Conservation (phyloP, 139 green algal genomes). For the Astrephomene gubernaculifera region DNA sequence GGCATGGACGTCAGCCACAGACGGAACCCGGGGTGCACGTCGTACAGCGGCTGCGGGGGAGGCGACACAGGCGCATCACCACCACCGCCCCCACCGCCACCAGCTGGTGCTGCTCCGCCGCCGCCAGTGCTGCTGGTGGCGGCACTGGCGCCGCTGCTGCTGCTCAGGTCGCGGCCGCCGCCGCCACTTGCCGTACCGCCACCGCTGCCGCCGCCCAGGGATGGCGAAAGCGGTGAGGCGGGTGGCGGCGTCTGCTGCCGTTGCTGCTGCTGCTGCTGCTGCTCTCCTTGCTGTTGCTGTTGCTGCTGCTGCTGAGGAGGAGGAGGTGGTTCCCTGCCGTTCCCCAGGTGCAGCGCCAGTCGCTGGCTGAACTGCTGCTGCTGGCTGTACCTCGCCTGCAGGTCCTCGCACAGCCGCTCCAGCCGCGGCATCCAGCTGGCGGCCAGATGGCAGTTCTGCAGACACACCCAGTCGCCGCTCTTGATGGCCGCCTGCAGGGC, state of each 20-base stretch:
- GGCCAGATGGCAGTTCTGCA: constrained; percentile 94
- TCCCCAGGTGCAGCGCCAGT: neutral
- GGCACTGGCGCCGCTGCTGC: neutral
- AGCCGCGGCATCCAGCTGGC: constrained; percentile 82
- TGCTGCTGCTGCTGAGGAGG: too few relatives aligned
- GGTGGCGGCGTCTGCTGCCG: neutral
- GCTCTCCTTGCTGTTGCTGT: too few relatives aligned
- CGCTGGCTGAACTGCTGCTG: constrained; percentile 16
- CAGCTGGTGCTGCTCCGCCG: neutral
- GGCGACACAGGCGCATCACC: constrained; percentile 14
- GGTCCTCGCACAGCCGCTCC: constrained; percentile 57
- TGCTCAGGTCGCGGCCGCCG: neutral
- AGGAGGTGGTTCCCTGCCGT: too few relatives aligned
- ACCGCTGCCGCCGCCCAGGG: neutral
- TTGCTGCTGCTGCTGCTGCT: neutral
- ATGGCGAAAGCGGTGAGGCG: neutral
- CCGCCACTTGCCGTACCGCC: neutral
- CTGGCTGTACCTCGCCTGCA: constrained; percentile 30
- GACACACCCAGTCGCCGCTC: constrained; percentile 84
- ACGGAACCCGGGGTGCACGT: constrained; percentile 81
- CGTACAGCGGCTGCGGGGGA: constrained; percentile 17
- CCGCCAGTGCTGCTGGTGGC: neutral
- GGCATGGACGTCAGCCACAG: constrained; percentile 90
- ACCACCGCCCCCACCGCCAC: too few relatives aligned
- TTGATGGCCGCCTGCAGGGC: constrained; percentile 65